Evolutionary conservation across 345 rosid species (phyloP), one percentile per base, ranked within the genome.

Genomic region (Syzygium aromaticum): DNA sequence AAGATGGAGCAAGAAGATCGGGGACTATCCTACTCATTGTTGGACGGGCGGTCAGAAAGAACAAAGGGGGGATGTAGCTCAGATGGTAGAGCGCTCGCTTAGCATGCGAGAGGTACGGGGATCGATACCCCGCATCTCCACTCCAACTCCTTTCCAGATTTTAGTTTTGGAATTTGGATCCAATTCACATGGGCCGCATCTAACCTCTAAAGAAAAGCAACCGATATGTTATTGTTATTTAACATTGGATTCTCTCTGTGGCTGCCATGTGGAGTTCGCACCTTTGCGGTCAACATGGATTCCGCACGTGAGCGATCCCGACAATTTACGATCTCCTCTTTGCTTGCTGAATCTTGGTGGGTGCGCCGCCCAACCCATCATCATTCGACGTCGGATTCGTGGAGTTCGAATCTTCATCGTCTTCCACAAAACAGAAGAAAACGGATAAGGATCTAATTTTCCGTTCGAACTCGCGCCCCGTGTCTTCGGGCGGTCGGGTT

Each of bases 1-100:
- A 13, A 61, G 1, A 61, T 5, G 1, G 9, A 17, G 23, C 8
- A 14, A 59, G 67, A 57, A n/a, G 67, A 19, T 3, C 52, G 59
- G 59, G 27, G 25, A 17, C 25, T 54, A 54, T 21, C 11, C 25
- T 7, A 54, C 46, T 43, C 5, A 1, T 5, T 6, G 1, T 19
- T 19, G 57, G 11, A 22, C 11, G 27, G 59, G 11, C 59, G 12
- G 52, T 43, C 43, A 7, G 11, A 5, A 57, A 25, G 5, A 57
- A 5, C 3, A 4, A 0, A 0, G 0, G 3, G 93, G 94, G 94
- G 94, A 92, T 93, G 93, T 94, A 94, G 94, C 94, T 94, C 94
- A 92, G 95, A 92, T 92, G 95, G 94, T 94, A 92, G 94, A 92
- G 94, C 93, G 94, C 94, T 91, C 92, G 93, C 93, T 93, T 92